Percentiles rank a stretch among this genome's conserved stretches.
These are phyloP conservation scores for Arthroderma sp. DNA, from an alignment of 2,329 filamentous ascomycete genomes.

Conservation along the genomic window DNA sequence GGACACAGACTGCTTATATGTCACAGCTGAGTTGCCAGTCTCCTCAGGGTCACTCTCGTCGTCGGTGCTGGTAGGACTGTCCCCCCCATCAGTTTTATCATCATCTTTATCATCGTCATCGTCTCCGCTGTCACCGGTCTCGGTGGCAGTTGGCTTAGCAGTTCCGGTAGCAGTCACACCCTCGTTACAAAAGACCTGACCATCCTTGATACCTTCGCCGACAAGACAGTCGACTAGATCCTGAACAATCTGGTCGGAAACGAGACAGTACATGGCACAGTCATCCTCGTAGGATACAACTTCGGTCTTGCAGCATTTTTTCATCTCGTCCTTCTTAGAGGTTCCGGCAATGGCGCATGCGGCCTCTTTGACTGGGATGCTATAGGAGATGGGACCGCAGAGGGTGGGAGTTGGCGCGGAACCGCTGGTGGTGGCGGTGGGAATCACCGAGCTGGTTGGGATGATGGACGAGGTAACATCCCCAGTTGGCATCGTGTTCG, in stretches of 20 bases:
- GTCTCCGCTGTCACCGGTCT: neutral
- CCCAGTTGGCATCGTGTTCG: neutral
- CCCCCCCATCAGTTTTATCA: neutral
- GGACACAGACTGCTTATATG: neutral
- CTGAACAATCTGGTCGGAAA: slow-evolving; percentile 25
- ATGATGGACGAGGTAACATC: neutral
- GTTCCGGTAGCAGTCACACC: slow-evolving; percentile 27
- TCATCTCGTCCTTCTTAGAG: slow-evolving; percentile 23
- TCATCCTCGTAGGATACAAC: slow-evolving; percentile 34
- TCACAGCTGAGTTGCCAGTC: neutral
- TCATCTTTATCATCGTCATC: neutral
- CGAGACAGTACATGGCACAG: slow-evolving; percentile 41
- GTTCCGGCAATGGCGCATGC: slow-evolving; percentile 5
- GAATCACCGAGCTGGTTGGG: neutral
- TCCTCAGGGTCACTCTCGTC: neutral
- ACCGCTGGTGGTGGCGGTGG: neutral
- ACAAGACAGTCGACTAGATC: slow-evolving; percentile 29
- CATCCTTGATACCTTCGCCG: slow-evolving; percentile 24
- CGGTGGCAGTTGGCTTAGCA: slow-evolving; percentile 10
- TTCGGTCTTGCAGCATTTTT: slow-evolving; percentile 33
- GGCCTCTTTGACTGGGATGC: slow-evolving; percentile 4
- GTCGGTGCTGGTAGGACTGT: neutral
- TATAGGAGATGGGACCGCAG: slow-evolving; percentile 5
- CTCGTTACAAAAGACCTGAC: slow-evolving; percentile 35
- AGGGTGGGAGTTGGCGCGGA: slow-evolving; percentile 1